Conservation (phyloP, 352 stramenopile genomes). For the Globisporangium ultimum region DNA sequence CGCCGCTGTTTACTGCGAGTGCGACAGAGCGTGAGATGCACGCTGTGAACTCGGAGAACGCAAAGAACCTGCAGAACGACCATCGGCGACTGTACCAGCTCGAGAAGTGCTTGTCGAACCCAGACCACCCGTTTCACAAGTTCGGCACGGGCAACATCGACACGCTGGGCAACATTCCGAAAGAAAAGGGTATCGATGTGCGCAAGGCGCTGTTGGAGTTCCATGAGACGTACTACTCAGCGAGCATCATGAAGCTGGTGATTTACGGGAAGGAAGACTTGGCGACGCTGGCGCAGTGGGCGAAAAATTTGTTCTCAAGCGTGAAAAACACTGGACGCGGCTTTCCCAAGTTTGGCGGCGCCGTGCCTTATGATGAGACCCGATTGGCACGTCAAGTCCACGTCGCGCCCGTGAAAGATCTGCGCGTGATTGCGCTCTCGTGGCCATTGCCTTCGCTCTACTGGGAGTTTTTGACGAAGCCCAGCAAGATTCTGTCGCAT, state of each 20-base stretch:
- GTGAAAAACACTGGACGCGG: slow-evolving; percentile 73
- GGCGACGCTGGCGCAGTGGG: slow-evolving; percentile 74
- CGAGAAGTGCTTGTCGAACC: slow-evolving; percentile 67
- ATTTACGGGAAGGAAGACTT: slow-evolving; percentile 88
- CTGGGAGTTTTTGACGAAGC: no score
- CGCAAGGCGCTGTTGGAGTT: slow-evolving; percentile 79
- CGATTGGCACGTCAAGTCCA: slow-evolving; percentile 40
- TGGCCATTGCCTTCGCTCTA: slow-evolving; percentile 44
- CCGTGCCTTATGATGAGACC: slow-evolving; percentile 45
- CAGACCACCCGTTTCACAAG: slow-evolving; percentile 80
- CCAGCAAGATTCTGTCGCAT: slow-evolving; percentile 54
- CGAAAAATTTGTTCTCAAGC: slow-evolving; percentile 64
- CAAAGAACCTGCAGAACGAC: slow-evolving; percentile 96
- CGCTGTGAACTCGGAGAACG: slow-evolving; percentile 96
- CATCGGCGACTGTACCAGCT: slow-evolving; percentile 81
- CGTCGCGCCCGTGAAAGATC: slow-evolving; percentile 66
- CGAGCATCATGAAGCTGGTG: slow-evolving; percentile 25
- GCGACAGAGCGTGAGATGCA: slow-evolving; percentile 94
- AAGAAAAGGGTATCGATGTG: slow-evolving; percentile 45
- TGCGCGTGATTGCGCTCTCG: slow-evolving; percentile 67
- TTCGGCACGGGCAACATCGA: slow-evolving; percentile 91
- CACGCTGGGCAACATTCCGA: slow-evolving; percentile 53
- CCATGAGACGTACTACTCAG: slow-evolving; percentile 87
- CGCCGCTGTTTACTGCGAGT: slow-evolving; percentile 90
- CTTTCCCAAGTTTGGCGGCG: slow-evolving; percentile 48